Percentiles rank a stretch among this genome's conserved stretches.
phyloP scores from a whole-genome alignment of 306 rosid genomes.

The Comarum palustre region DNA sequence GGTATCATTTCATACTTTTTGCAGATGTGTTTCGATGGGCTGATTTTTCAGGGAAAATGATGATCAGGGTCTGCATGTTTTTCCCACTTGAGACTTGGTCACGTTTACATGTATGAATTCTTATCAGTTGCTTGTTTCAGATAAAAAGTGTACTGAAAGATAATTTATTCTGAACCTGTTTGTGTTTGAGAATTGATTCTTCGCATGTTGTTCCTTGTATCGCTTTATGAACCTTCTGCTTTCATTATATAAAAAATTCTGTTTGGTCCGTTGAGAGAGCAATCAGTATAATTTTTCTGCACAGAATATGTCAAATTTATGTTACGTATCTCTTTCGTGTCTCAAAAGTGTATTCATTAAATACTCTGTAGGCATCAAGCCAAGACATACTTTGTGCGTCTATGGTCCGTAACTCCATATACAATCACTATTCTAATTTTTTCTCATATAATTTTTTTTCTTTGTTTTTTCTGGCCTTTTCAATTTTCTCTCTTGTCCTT shows the following conservation, averaged over 20 bases:
- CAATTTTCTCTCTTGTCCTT: too few relatives aligned
- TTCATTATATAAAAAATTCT: not conserved
- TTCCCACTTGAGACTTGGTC: conserved; percentile 81
- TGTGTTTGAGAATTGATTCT: not conserved
- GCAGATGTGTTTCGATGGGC: conserved; percentile 94
- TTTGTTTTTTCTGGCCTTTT: not conserved
- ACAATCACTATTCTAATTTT: not conserved
- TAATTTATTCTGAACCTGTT: not conserved
- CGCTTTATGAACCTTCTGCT: not conserved
- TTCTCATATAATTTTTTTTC: not conserved
- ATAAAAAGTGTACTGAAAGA: not conserved
- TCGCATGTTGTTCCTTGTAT: not conserved
- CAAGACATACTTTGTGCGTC: not conserved
- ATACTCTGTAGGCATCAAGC: not conserved
- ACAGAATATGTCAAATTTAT: not conserved
- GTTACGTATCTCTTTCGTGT: not conserved
- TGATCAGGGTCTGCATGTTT: conserved; percentile 72
- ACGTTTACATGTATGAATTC: conserved; percentile 50
- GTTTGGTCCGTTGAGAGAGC: not conserved
- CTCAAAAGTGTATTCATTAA: not conserved
- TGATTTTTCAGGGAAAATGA: conserved; percentile 68
- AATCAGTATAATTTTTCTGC: not conserved
- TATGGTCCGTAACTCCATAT: not conserved
- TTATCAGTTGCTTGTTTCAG: conserved; percentile 15
- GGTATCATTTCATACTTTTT: conserved; percentile 18